Evolutionary conservation across 2,329 filamentous ascomycete genomes (phyloP).

Genomic region (Neofusicoccum parvum): DNA sequence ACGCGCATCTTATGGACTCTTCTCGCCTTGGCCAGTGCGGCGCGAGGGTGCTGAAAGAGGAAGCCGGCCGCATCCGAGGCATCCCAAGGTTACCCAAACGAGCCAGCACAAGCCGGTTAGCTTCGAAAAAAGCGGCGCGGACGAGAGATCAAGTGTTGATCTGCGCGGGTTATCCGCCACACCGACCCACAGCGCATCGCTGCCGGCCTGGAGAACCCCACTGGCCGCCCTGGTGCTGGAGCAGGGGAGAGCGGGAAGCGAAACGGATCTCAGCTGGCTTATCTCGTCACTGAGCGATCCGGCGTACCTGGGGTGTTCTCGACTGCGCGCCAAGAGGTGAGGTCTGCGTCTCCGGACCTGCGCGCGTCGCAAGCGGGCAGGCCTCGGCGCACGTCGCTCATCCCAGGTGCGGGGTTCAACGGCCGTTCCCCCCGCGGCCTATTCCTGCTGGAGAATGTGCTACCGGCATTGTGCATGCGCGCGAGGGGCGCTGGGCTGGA

Average conservation of each 20-base stretch:
- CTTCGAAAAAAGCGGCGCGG: slow-evolving; percentile 7
- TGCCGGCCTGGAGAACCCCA: slow-evolving; percentile 16
- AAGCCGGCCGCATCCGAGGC: slow-evolving; percentile 4
- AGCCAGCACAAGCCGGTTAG: not conserved
- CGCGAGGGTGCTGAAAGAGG: not conserved
- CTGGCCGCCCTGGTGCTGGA: not conserved
- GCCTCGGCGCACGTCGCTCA: not conserved
- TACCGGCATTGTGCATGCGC: slow-evolving; percentile 1
- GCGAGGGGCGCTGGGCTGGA: not conserved
- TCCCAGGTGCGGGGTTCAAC: slow-evolving; percentile 1
- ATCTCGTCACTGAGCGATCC: not conserved
- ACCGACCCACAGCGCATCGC: slow-evolving; percentile 7
- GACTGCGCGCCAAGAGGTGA: not conserved
- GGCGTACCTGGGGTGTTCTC: not conserved
- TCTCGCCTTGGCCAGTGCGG: slow-evolving; percentile 13
- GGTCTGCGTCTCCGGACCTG: not conserved
- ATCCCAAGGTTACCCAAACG: not conserved
- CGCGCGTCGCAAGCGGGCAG: not conserved
- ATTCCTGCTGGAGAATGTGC: slow-evolving; percentile 2
- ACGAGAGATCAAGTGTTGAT: slow-evolving; percentile 18
- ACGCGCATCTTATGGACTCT: not conserved
- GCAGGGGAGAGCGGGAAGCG: not conserved
- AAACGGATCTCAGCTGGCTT: not conserved
- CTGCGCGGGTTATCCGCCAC: slow-evolving; percentile 12
- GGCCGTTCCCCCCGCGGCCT: not conserved